These are phyloP conservation scores for Xylogone sp. DNA, from an alignment of 2,329 filamentous ascomycete genomes.

Conservation along the genomic window DNA sequence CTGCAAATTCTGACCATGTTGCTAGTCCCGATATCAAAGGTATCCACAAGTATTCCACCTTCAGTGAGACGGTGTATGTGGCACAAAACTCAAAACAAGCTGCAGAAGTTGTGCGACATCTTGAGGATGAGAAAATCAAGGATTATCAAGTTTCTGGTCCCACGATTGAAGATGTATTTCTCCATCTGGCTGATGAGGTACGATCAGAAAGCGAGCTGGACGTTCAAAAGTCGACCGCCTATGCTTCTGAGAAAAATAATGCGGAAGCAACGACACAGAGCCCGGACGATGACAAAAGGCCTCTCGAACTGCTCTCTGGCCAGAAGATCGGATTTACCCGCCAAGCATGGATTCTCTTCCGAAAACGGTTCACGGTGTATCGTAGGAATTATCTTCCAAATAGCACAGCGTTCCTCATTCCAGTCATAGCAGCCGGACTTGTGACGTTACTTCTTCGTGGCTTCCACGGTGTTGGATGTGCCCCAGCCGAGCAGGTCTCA, in stretches of 20 bases:
- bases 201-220: constrained; percentile 41
- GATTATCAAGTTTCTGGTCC: constrained; percentile 87
- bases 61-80: constrained; percentile 71
- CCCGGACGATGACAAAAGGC: constrained; percentile 5
- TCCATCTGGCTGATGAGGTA: constrained; percentile 80
- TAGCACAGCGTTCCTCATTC: constrained; percentile 69
- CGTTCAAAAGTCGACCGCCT: constrained; percentile 9
- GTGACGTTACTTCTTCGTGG: constrained; percentile 70
- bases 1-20: constrained; percentile 49
- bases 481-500: constrained; percentile 43
- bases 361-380: constrained; percentile 73
- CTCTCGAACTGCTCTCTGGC: constrained; percentile 61
- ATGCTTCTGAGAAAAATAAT: constrained; percentile 25
- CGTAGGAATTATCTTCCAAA: constrained; percentile 77
- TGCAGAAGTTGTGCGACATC: constrained; percentile 63
- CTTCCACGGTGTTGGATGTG: constrained; percentile 49
- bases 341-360: constrained; percentile 72
- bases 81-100: constrained; percentile 67
- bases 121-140: constrained; percentile 63
- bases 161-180: constrained; percentile 89
- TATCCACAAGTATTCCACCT: constrained; percentile 53
- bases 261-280: constrained; percentile 3
- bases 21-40: constrained; percentile 46
- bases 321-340: constrained; percentile 62
- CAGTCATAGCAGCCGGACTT: constrained; percentile 73